Conservation (phyloP, 1,139 yeast genomes). For the Pichia terricola region DNA sequence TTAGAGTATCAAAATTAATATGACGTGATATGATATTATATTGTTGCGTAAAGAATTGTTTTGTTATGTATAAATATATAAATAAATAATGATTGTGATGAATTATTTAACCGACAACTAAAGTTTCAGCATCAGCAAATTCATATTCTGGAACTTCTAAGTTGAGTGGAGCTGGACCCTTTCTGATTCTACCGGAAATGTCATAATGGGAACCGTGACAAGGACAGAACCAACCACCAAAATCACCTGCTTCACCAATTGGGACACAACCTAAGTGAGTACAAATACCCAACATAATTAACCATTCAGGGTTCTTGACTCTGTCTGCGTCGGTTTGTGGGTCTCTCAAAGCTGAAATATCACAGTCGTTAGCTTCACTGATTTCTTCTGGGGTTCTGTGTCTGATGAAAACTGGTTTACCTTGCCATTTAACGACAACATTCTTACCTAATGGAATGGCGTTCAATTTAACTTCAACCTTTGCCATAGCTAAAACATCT, state of each 20-base stretch:
- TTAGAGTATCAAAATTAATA: too few relatives aligned
- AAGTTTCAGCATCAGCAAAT: slow-evolving; percentile 60
- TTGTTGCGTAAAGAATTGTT: too few relatives aligned
- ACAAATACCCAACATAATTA: slow-evolving; percentile 98
- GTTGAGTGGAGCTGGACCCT: slow-evolving; percentile 99
- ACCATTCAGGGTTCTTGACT: slow-evolving; percentile 96
- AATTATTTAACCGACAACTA: slow-evolving; percentile 60
- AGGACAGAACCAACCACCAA: slow-evolving; percentile 99
- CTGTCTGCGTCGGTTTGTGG: slow-evolving; percentile 91
- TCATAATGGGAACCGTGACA: slow-evolving; percentile 99
- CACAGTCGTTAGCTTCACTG: slow-evolving; percentile 83
- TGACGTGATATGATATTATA: too few relatives aligned
- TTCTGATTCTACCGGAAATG: slow-evolving; percentile 99
- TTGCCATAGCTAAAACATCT: slow-evolving; percentile 98
- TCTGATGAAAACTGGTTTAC: slow-evolving; percentile 98
- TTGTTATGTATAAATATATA: too few relatives aligned
- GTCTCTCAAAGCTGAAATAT: slow-evolving; percentile 73
- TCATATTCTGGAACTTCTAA: slow-evolving; percentile 92
- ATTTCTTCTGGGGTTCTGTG: slow-evolving; percentile 94
- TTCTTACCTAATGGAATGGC: slow-evolving; percentile 97
- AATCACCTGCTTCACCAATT: slow-evolving; percentile 99
- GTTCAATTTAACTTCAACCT: slow-evolving; percentile 91
- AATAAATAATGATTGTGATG: background rate
- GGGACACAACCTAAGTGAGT: slow-evolving; percentile 99
- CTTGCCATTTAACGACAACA: slow-evolving; percentile 98